Evolutionary conservation across 106 monocot species (phyloP), one percentile per base, ranked within the genome.

Genomic region (Agapanthus africanus): DNA sequence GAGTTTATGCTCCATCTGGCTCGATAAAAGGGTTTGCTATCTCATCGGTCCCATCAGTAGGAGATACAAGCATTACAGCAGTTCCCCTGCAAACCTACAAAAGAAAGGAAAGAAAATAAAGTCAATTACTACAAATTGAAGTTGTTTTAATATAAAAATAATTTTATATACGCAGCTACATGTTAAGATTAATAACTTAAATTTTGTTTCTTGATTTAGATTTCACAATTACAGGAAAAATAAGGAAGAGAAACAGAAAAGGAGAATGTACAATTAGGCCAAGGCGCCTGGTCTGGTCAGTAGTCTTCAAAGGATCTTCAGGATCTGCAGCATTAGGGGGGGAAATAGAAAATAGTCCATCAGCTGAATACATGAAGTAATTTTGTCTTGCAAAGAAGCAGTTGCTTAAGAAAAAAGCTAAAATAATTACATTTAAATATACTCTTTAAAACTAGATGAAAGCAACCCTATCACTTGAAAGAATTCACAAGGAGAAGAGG

Each of bases 281-380:
- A 80, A 95, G 91, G 13, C 80, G 78, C 72, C 95, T 76, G 6
- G 88, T 95, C 67, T 91, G 88, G 50, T 91, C 95, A 19, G 95
- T 88, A 18, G 84, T 86, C 71, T 95, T 95, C 73, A 91, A 54
- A 38, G 95, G 95, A 72, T 95, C 95, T 68, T 95, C 91, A 65
- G 91, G 35, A 86, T 95, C 95, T 95, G 67, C 73, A 81, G 30
- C 7, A 51, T 65, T 63, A 16, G 35, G 62, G 35, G 35, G 62
- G 0, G 38, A 39, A 65, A 11, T 15, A 40, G 0, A 11, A 0
- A 30, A 15, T 13, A 8, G 14, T 28, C 0, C 26, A 31, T 28
- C 66, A 42, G 15, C 16, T 4, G 18, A 3, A 7, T n/a, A 56
- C 27, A 49, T 49, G n/a, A n/a, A n/a, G n/a, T n/a, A n/a, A n/a